Conservation (phyloP, 352 stramenopile species). For the Peronospora belbahrii region DNA sequence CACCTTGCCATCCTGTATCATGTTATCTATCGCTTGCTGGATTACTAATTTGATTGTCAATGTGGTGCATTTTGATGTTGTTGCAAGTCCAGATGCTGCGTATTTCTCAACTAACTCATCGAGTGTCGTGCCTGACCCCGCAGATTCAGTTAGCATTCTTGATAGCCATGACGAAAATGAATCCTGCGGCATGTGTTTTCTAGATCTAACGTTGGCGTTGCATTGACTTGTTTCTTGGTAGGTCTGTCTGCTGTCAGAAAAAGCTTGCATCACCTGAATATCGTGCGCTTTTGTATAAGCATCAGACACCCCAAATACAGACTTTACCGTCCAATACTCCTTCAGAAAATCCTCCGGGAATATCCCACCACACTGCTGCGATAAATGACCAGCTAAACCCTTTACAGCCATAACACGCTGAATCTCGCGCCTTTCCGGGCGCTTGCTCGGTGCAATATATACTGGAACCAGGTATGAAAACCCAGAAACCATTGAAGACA, state of each 20-base stretch:
- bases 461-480: constrained; percentile 35
- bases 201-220: constrained; percentile 5
- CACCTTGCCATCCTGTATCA: constrained; percentile 32
- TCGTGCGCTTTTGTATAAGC: constrained; percentile 14
- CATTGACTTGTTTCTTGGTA: not conserved
- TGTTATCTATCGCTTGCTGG: constrained; percentile 27
- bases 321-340: constrained; percentile 67
- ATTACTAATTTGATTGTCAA: constrained; percentile 9
- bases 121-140: constrained; percentile 16
- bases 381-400: constrained; percentile 59
- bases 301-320: constrained; percentile 29
- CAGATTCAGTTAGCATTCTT: constrained; percentile 11
- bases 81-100: constrained; percentile 6
- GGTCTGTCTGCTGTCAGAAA: constrained; percentile 22
- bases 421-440: constrained; percentile 11
- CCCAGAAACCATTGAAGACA: constrained; percentile 47
- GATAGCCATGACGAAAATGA: constrained; percentile 18
- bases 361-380: constrained; percentile 34
- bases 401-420: constrained; percentile 45
- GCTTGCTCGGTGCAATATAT: constrained; percentile 25
- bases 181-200: constrained; percentile 1
- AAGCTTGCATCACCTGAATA: constrained; percentile 33
- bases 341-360: constrained; percentile 62
- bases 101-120: constrained; percentile 20
- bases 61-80: not conserved